phyloP scores from a whole-genome alignment of 164 flowering plant species.

The Vitis riparia region DNA sequence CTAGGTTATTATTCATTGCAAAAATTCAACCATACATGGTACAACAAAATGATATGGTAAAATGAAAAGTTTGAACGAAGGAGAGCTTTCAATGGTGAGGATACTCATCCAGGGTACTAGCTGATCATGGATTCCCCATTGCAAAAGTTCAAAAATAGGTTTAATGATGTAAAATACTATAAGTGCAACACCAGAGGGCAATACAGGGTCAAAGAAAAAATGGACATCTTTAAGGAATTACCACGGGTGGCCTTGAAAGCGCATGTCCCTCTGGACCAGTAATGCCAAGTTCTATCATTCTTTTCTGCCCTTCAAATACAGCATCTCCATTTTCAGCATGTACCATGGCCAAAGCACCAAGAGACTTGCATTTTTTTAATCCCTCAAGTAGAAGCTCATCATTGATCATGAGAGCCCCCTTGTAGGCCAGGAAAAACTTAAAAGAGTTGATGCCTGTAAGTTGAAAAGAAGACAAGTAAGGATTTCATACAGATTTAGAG shows the following conservation, averaged over 20 bases:
- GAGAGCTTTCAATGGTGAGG: no score
- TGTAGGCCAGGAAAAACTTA: conserved; percentile 93
- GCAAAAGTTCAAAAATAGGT: background rate
- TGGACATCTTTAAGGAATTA: conserved; percentile 27
- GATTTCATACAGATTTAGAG: background rate
- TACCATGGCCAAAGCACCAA: conserved; percentile 97
- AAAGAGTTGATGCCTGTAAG: conserved; percentile 86
- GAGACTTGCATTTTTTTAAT: conserved; percentile 85
- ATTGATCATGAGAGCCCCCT: conserved; percentile 71
- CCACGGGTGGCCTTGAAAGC: conserved; percentile 94
- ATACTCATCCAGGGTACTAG: no score
- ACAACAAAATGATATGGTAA: no score
- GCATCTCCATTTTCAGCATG: conserved; percentile 99
- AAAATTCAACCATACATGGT: no score
- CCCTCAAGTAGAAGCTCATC: conserved; percentile 86
- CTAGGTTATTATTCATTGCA: no score
- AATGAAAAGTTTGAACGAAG: no score
- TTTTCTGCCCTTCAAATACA: conserved; percentile 82
- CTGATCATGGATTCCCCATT: no score
- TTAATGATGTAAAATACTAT: background rate
- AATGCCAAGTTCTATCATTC: conserved; percentile 92
- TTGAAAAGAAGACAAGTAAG: background rate
- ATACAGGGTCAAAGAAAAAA: background rate
- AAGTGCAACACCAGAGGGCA: background rate
- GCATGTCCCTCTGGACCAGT: conserved; percentile 98